Evolutionary conservation across 768 basidiomycete species (phyloP), one percentile per base, ranked within the genome.

Genomic region (Filobasidium floriforme): DNA sequence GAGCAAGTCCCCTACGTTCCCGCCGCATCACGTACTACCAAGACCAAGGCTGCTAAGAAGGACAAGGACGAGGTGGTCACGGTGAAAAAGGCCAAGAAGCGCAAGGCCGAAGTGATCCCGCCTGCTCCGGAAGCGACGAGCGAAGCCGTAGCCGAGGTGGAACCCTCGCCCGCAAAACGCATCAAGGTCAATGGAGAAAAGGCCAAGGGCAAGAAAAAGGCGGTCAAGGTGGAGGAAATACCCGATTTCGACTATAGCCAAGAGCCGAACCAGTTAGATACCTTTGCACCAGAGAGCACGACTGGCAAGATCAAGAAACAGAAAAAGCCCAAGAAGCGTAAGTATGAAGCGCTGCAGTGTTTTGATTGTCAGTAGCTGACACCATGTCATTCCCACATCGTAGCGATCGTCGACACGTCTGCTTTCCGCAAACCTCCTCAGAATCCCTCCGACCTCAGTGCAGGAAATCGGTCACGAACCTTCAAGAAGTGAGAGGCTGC

Each of bases 1-100:
- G 82, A 85, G 41, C 89, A 90, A 77, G 84, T 92, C 7, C 86
- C 90, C 0, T 93, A 87, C 69, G 82, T 93, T 10, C 90, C 90
- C 57, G 82, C 85, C 0, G 77, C 84, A 0, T 82, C 86, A 71
- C 84, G 90, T 24, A 74, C 73, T 18, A 66, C 65, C 19, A 66
- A 66, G 40, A 19, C 65, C 62, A 66, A 63, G 28, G 62, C 69
- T 32, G 63, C 49, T 19, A 60, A 73, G 41, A 75, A 73, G 29
- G 75, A 73, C 22, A 79, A 79, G 40, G 85, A 86, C 54, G 89
- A 89, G 72, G 81, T 84, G 1, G 86, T 91, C 61, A 84, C 90
- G 7, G 82, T 88, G 15, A 88, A 89, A 19, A 88, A 88, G 7
- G 85, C 87, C 73, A 86, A 85, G 80, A 88, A 88, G 74, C 82